These are phyloP conservation scores for Paramecium sonneborni DNA, from an alignment of 73 alveolate genomes.

Conservation along the genomic window DNA sequence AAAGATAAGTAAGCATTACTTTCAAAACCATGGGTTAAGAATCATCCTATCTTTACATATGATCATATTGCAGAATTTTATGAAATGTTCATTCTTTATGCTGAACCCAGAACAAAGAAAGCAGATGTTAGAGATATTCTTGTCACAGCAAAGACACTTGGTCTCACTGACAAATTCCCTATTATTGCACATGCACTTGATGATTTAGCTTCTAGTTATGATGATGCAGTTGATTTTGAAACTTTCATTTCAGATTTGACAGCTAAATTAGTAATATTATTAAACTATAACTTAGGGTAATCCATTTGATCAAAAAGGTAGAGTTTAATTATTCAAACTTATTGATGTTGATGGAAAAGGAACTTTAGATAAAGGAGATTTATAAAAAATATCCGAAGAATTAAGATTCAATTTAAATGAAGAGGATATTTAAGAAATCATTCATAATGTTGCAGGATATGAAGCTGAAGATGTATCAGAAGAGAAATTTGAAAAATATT, in stretches of 20 bases:
- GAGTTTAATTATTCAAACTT: neutral
- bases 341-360: slow-evolving; percentile 33
- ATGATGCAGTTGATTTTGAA: slow-evolving; percentile 45
- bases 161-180: neutral
- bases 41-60: slow-evolving; percentile 45
- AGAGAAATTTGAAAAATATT: slow-evolving; percentile 52
- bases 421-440: slow-evolving; percentile 2
- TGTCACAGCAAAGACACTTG: slow-evolving; percentile 51
- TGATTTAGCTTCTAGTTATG: slow-evolving; percentile 38
- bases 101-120: slow-evolving; percentile 56
- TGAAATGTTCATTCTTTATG: slow-evolving; percentile 44
- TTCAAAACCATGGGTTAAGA: slow-evolving; percentile 38
- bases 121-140: slow-evolving; percentile 59
- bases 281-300: neutral
- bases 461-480: slow-evolving; percentile 37
- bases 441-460: slow-evolving; percentile 47
- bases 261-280: neutral
- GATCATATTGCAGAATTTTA: slow-evolving; percentile 45
- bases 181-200: slow-evolving; percentile 35
- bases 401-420: slow-evolving; percentile 25
- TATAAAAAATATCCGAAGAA: neutral
- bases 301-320: slow-evolving; percentile 38
- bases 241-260: slow-evolving; percentile 39
- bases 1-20: slow-evolving; percentile 15
- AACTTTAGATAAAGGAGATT: neutral